A percentile compares a stretch with the other conserved stretches of the same genome.
phyloP scores from a whole-genome alignment of 768 basidiomycete genomes.

The Suillus placidus region DNA sequence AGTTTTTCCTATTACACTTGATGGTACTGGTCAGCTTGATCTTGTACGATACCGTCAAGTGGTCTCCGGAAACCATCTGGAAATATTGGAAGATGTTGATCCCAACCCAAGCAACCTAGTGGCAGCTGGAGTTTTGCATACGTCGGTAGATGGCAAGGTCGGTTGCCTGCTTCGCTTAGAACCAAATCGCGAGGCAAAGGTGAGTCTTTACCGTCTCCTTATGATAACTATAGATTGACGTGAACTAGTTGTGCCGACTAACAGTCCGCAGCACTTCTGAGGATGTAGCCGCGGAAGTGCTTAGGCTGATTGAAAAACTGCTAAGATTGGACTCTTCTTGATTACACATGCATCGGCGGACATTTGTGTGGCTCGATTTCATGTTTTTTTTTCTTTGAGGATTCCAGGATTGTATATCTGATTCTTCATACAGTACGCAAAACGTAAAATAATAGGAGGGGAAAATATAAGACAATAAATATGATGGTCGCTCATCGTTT shows the following conservation, averaged over 20 bases:
- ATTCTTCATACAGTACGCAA: slow-evolving; percentile 30
- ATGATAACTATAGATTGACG: slow-evolving; percentile 4
- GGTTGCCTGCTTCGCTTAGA: slow-evolving; percentile 93
- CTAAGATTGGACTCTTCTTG: slow-evolving; percentile 33
- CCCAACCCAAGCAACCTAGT: slow-evolving; percentile 94
- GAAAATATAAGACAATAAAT: slow-evolving; percentile 11
- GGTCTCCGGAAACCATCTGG: slow-evolving; percentile 75
- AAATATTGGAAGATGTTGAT: slow-evolving; percentile 82
- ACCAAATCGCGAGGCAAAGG: slow-evolving; percentile 96
- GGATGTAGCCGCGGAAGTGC: slow-evolving; percentile 75
- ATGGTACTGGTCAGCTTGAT: slow-evolving; percentile 72
- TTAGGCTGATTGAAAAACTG: slow-evolving; percentile 49
- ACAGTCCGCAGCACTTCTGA: slow-evolving; percentile 97
- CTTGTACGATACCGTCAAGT: slow-evolving; percentile 71
- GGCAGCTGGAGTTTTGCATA: slow-evolving; percentile 95
- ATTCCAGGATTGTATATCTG: slow-evolving; percentile 18
- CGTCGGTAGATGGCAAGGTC: slow-evolving; percentile 88
- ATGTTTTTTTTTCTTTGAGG: neutral
- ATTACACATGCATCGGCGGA: neutral
- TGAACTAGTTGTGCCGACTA: slow-evolving; percentile 78
- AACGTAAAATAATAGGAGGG: slow-evolving; percentile 16
- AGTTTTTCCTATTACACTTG: slow-evolving; percentile 81
- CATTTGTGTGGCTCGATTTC: slow-evolving; percentile 1
- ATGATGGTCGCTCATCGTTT: slow-evolving; percentile 31
- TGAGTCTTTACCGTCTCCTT: slow-evolving; percentile 36